Base-by-base conservation (phyloP, 2,329 filamentous ascomycete genomes). In the Arthroderma sp. region DNA sequence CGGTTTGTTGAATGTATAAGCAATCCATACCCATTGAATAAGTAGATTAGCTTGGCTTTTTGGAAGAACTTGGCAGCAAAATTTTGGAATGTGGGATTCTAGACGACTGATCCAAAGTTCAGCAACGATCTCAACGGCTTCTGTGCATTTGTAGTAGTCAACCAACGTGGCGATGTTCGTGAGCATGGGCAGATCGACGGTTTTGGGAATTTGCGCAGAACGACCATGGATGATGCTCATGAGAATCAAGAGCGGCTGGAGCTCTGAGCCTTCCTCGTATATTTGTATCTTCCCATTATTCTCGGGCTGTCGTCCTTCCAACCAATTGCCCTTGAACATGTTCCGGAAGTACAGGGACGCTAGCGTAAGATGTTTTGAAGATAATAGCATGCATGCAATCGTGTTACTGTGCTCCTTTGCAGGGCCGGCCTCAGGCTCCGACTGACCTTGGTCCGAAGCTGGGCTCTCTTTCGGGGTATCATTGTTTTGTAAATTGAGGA, bases 141-240 rank as follows among this genome's bases (percentile, higher is more conserved):
- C 49, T 30, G 49, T 45, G 38, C 51, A 54, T 4, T 51, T 27
- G 30, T 53, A 55, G 27, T 53, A 56, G 36, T 55, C 53, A 1
- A 48, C 44, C 4, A 56, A 29, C 3, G 47, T 7, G 5, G 52
- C 48, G 8, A 55, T 28, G 30, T 55, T 40, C 0, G 32, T 38
- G 6, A 52, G 42, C 38, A 42, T 38, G 6, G 46, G 40, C 8
- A 52, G 8, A 5, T 5, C 15, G 29, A 44, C 27, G 11, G 27
- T 6, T 11, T 5, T 15, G 8, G 42, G 42, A 28, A 44, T 29
- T 10, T 39, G 5, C 15, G 15, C n/a, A 15, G 36, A 36, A 27
- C 36, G 42, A 27, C 36, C 36, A 33, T 44, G 42, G 31, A 44
- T 39, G 15, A 22, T 11, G 9, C 29, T 31, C 36, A 44, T 11